A percentile compares a stretch with the other conserved stretches of the same genome.
Evolutionary conservation across 1,284 basidiomycete species (phyloP).

Genomic region (Earliella scabrosa): DNA sequence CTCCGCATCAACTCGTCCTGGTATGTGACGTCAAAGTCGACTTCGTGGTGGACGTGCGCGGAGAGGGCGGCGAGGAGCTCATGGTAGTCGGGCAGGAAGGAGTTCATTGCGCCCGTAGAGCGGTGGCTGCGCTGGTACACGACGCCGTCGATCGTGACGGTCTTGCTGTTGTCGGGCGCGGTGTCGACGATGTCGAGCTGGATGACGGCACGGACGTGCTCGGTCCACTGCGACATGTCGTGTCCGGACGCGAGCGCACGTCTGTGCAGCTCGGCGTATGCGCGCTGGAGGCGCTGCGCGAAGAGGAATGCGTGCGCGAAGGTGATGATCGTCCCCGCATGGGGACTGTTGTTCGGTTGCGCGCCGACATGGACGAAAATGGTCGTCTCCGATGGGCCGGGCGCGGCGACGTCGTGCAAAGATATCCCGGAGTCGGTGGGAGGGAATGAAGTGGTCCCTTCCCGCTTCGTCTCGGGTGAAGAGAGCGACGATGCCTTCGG

Average conservation of each 20-base stretch:
- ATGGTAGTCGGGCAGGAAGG: conserved; percentile 29
- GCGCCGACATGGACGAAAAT: conserved; percentile 34
- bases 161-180: conserved; percentile 25
- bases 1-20: conserved; percentile 28
- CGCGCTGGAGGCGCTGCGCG: conserved; percentile 13
- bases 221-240: conserved; percentile 12
- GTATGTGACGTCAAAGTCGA: conserved; percentile 19
- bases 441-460: too few relatives aligned
- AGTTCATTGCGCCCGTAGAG: conserved; percentile 23
- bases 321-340: conserved; percentile 34
- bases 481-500: too few relatives aligned
- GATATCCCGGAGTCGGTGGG: too few relatives aligned
- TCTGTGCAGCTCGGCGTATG: conserved; percentile 11
- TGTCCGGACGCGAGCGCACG: neutral
- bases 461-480: too few relatives aligned
- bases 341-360: conserved; percentile 39
- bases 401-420: too few relatives aligned
- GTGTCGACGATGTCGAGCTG: conserved; percentile 36
- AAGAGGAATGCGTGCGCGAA: conserved; percentile 34
- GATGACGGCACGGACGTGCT: conserved; percentile 21
- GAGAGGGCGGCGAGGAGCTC: conserved; percentile 21
- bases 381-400: too few relatives aligned
- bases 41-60: conserved; percentile 7
- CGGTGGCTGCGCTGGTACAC: conserved; percentile 32
- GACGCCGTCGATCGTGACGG: conserved; percentile 15